Evolutionary conservation across 2,329 filamentous ascomycete genomes (phyloP).

Genomic region (Diaporthe citrichinensis): DNA sequence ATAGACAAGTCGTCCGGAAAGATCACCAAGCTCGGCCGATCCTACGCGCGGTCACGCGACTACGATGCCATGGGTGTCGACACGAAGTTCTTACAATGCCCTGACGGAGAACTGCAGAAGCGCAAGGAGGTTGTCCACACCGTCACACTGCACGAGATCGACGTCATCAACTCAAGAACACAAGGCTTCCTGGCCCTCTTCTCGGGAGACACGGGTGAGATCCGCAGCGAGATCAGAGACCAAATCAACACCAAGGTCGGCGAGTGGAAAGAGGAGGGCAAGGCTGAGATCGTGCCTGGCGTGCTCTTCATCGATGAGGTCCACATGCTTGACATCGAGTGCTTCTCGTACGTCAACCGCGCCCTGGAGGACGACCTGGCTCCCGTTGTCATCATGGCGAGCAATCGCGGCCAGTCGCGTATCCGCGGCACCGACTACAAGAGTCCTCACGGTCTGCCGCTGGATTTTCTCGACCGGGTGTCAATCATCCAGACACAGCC

Average conservation of each 20-base stretch:
- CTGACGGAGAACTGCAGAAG: conserved; percentile 96
- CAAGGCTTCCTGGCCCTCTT: conserved; percentile 98
- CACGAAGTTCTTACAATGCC: conserved; percentile 97
- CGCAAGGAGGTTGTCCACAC: conserved; percentile 98
- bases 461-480: conserved; percentile 96
- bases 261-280: conserved; percentile 99
- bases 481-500: conserved; percentile 95
- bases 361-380: conserved; percentile 95
- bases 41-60: conserved; percentile 93
- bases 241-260: conserved; percentile 99
- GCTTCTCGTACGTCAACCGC: conserved; percentile 98
- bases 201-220: conserved; percentile 98
- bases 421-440: conserved; percentile 95
- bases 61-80: conserved; percentile 99
- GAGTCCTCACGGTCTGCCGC: conserved; percentile 91
- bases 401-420: conserved; percentile 91
- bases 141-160: conserved; percentile 96
- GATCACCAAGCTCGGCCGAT: conserved; percentile 96
- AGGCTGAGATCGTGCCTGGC: conserved; percentile 96
- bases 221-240: conserved; percentile 95
- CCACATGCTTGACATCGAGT: conserved; percentile 99
- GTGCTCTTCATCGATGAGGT: conserved; percentile 99
- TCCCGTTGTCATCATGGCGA: conserved; percentile 99
- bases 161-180: conserved; percentile 99
- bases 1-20: conserved; percentile 99